These are phyloP conservation scores for Coelastrella sp. DNA, from an alignment of 139 green algal genomes.

Conservation along the genomic window DNA sequence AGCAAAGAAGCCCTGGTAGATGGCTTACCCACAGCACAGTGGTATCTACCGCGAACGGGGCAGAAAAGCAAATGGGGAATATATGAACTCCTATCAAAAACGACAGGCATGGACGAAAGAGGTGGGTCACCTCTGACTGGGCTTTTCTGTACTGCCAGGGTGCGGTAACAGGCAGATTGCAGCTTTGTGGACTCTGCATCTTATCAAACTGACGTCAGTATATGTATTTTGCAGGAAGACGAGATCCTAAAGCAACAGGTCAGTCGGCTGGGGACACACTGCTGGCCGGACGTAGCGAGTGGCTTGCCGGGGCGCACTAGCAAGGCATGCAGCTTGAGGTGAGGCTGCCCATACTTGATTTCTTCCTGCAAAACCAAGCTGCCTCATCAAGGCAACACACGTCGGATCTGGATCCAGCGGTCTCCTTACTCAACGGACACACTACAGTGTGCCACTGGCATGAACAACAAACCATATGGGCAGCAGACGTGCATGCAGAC, in stretches of 20 bases:
- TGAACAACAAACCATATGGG: no score
- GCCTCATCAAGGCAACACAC: no score
- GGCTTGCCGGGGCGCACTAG: slow-evolving; percentile 39
- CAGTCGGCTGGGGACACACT: slow-evolving; percentile 38
- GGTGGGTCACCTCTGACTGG: not conserved
- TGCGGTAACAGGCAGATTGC: not conserved
- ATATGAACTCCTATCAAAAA: slow-evolving; percentile 39
- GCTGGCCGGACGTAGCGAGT: slow-evolving; percentile 42
- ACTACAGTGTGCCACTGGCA: not conserved
- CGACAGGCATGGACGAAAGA: slow-evolving; percentile 40
- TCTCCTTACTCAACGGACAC: not conserved
- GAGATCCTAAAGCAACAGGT: slow-evolving; percentile 36
- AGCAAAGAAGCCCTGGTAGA: not conserved
- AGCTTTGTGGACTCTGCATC: not conserved
- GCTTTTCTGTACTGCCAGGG: slow-evolving; percentile 3
- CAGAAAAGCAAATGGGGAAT: not conserved
- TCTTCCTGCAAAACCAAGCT: no score
- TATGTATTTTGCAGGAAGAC: slow-evolving; percentile 25
- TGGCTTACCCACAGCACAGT: not conserved
- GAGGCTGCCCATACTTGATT: not conserved
- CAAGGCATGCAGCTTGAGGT: slow-evolving; percentile 42
- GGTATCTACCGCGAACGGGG: not conserved
- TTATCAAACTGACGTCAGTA: not conserved
- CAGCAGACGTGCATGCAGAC: not conserved
- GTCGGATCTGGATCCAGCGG: not conserved